Evolutionary conservation across 257 asterid genomes (phyloP).

Genomic region (Marsdenia floribunda): DNA sequence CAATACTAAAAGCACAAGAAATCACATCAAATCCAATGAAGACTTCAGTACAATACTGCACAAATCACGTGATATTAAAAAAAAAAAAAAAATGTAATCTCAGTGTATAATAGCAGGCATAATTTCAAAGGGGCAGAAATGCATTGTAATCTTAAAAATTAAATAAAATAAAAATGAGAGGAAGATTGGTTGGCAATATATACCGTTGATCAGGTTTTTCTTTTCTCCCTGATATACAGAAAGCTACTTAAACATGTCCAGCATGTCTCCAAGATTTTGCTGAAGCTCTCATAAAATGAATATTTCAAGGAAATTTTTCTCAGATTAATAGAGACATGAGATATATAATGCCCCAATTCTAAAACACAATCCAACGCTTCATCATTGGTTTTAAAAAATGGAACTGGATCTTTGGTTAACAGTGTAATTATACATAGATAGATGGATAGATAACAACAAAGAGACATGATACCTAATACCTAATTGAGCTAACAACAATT

Average conservation of each 20-base stretch:
- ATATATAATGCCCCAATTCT: background rate
- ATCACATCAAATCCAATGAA: background rate
- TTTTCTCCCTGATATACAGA: background rate
- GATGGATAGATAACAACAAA: background rate
- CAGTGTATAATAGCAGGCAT: background rate
- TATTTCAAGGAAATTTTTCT: background rate
- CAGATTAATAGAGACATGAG: background rate
- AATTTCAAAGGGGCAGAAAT: background rate
- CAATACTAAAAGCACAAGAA: background rate
- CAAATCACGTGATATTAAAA: background rate
- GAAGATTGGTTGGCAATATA: background rate
- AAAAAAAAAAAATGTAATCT: no score
- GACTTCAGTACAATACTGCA: background rate
- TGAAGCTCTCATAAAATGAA: background rate
- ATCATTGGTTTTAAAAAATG: background rate
- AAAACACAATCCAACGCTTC: background rate
- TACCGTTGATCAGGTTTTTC: no score
- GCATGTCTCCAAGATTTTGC: background rate
- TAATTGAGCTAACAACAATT: background rate
- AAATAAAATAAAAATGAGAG: background rate
- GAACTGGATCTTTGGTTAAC: background rate
- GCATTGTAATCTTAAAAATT: background rate
- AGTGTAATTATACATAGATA: background rate
- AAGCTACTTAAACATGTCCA: background rate
- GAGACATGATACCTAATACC: background rate